Evolutionary conservation across 225 moss, liverwort and hornwort species (phyloP), one percentile per base, ranked within the genome.

Genomic region (Polytrichum commune): DNA sequence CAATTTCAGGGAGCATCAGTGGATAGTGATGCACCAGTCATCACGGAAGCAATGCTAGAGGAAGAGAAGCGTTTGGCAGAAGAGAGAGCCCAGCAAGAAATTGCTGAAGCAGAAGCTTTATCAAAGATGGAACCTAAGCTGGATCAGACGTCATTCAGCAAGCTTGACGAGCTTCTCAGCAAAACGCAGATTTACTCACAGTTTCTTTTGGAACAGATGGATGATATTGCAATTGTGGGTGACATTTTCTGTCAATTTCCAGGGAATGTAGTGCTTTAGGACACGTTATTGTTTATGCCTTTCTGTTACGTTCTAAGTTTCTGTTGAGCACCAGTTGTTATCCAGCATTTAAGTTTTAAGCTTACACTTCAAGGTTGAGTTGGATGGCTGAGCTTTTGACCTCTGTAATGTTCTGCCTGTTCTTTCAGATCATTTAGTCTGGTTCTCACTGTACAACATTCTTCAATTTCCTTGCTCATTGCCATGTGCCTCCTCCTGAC

Each of bases 181-280:
- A 85, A 91, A 81, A 90, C 93, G 30, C 92, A 97, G 78, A 75
- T 93, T 5, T 97, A 97, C 73, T 90, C 96, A 2, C 87, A 93
- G 74, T 97, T 97, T 79, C 96, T 97, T 46, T 83, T 92, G 0
- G 93, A 97, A 69, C 88, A 86, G 73, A 97, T 97, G 96, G 90
- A 89, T 54, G 89, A 84, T 69, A 90, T 93, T 72, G 81, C 82
- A 5, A 35, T 88, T 86, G 93, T 90, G 28, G 28, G 82, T 71
- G 27, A 24, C 58, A 46, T 46, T 46, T 46, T 46, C 46, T 46
- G 46, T 46, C 46, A 46, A 46, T 46, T 46, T 46, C 3, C 46
- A 13, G 16, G 46, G 46, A 9, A 46, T 46, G 13, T 46, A 46
- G 46, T 46, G 46, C 46, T 46, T 46, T 46, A 46, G 46, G 16